Evolutionary conservation across 2,329 filamentous ascomycete genomes (phyloP).

Genomic region (Fusarium pseudonygamai): DNA sequence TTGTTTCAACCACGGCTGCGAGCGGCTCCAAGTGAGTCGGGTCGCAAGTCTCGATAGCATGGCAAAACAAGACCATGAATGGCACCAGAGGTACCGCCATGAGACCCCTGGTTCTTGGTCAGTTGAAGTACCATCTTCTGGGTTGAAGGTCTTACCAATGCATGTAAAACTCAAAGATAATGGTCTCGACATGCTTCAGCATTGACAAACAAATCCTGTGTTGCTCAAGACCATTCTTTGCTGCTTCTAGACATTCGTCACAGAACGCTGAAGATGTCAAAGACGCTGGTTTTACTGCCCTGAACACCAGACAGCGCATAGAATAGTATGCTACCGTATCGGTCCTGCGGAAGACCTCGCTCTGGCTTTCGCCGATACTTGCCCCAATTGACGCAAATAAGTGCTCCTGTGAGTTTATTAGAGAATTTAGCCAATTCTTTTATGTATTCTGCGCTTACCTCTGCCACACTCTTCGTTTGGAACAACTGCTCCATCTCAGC

Average conservation of each 20-base stretch:
- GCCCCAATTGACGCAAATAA: background rate
- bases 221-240: background rate
- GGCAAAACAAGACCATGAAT: conserved; percentile 8
- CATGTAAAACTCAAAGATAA: background rate
- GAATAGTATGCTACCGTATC: conserved; percentile 2
- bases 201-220: background rate
- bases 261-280: background rate
- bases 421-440: rapidly evolving
- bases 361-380: background rate
- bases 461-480: background rate
- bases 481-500: background rate
- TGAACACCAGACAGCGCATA: background rate
- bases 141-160: background rate
- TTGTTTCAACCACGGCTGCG: background rate
- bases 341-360: background rate
- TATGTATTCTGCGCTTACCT: background rate
- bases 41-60: conserved; percentile 12
- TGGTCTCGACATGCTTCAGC: background rate
- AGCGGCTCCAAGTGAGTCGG: background rate
- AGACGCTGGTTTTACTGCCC: background rate
- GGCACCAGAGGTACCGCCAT: conserved; percentile 1
- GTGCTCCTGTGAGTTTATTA: background rate
- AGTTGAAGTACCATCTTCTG: rapidly evolving
- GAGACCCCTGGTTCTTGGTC: background rate
- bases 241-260: background rate